A percentile compares a stretch with the other conserved stretches of the same genome.
phyloP scores from a whole-genome alignment of 2,329 filamentous ascomycete genomes.

The Phaeosphaeriaceae sp. region DNA sequence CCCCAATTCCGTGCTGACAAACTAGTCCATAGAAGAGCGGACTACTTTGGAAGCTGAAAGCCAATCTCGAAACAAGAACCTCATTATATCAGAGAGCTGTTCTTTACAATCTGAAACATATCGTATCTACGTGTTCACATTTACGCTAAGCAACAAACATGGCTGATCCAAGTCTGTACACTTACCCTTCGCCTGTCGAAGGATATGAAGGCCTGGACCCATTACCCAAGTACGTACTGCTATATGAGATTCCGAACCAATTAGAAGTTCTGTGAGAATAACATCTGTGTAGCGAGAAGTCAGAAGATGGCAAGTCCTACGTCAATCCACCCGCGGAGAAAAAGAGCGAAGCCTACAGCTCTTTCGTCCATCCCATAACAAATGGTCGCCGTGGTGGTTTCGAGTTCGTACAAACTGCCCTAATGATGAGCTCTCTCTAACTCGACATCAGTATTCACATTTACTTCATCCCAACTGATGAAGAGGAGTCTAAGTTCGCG shows the following conservation, averaged over 20 bases:
- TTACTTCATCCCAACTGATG: slow-evolving; percentile 74
- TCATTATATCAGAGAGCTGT: not conserved
- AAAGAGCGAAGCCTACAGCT: slow-evolving; percentile 72
- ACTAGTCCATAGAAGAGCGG: slow-evolving; percentile 5
- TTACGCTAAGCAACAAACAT: slow-evolving; percentile 40
- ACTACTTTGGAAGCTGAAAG: not conserved
- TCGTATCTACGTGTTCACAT: too few species aligned
- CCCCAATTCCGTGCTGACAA: slow-evolving; percentile 43
- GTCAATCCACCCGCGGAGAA: slow-evolving; percentile 68
- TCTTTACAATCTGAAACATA: not conserved
- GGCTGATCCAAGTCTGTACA: slow-evolving; percentile 53
- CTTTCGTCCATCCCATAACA: slow-evolving; percentile 72
- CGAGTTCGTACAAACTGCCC: slow-evolving; percentile 55
- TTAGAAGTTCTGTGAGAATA: slow-evolving; percentile 2
- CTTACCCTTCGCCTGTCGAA: slow-evolving; percentile 63
- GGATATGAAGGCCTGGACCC: slow-evolving; percentile 66
- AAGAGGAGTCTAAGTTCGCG: slow-evolving; percentile 71
- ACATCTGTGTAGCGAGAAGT: slow-evolving; percentile 57
- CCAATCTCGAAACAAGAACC: not conserved
- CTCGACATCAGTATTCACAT: slow-evolving; percentile 67
- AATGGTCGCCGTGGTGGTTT: slow-evolving; percentile 75
- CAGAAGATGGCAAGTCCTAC: slow-evolving; percentile 78
- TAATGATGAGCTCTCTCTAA: not conserved
- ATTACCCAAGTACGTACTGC: slow-evolving; percentile 54
- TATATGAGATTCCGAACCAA: not conserved